Conservation (phyloP, 2,329 filamentous ascomycete genomes). For the Penicillium sp. region DNA sequence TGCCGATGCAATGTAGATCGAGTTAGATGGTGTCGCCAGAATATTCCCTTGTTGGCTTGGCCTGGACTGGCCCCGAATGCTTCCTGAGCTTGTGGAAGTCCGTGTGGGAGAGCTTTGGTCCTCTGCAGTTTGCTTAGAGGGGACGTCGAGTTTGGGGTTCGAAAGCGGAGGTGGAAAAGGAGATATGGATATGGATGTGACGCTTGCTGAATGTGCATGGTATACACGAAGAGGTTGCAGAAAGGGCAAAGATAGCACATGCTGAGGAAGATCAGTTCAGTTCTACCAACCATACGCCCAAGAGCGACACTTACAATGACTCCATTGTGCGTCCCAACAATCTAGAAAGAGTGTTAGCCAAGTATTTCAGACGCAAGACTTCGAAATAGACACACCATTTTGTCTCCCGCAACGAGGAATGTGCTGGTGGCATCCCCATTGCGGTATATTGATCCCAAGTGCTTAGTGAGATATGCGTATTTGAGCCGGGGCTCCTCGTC, state of each 20-base stretch:
- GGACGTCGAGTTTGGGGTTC: constrained; percentile 38
- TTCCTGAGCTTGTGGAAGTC: constrained; percentile 30
- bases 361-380: neutral
- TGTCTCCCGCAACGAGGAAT: constrained; percentile 88
- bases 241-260: constrained; percentile 78
- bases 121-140: constrained; percentile 33
- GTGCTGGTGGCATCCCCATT: constrained; percentile 93
- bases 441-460: constrained; percentile 76
- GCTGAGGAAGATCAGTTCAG: constrained; percentile 50
- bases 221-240: constrained; percentile 82
- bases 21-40: constrained; percentile 75
- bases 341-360: constrained; percentile 52
- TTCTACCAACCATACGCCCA: neutral
- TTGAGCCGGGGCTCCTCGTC: constrained; percentile 95
- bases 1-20: constrained; percentile 88
- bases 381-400: constrained; percentile 65
- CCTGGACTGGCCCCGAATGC: constrained; percentile 31
- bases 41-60: constrained; percentile 42
- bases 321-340: constrained; percentile 92
- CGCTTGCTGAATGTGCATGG: constrained; percentile 86
- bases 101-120: constrained; percentile 23
- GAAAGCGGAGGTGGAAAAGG: constrained; percentile 68
- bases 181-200: constrained; percentile 86
- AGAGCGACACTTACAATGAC: constrained; percentile 68
- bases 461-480: constrained; percentile 80